Base-by-base conservation (phyloP, 129 eudicot species). In the Arctium minus region DNA sequence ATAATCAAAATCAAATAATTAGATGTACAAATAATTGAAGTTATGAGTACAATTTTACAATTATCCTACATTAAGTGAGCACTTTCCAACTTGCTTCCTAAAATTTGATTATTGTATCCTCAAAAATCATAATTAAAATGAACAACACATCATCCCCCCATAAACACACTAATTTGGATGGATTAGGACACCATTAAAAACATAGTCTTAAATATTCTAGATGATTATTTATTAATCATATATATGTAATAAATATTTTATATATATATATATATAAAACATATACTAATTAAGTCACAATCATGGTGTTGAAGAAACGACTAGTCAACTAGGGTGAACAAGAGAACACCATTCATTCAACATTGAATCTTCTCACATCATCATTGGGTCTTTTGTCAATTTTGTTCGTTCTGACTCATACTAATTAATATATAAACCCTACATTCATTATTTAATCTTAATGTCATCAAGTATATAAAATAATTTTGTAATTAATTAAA, bases 261-360 rank as follows among this genome's bases (percentile, higher is more conserved):
- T 7, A 1, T 44, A 44, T 35, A 44, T 8, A 1, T 35, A 35
- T 35, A 35, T 39, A 42, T 22, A n/a, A n/a, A n/a, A n/a, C n/a
- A 22, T 22, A 22, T 22, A 22, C 27, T 22, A 22, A 27, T 5
- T 18, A 67, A 8, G 71, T 67, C 71, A 67, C 71, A 29, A 70
- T 65, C 62, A 65, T 78, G 35, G 81, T 38, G 9, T 78, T 64
- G 29, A 78, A 68, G 6, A 1, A 27, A 29, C 27, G n/a, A 67
- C 13, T 46, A 79, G 82, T 79, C 82, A 79, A 79, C 62, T 68
- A 79, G 75, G 81, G 75, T 79, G 82, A 40, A 79, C 82, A 67
- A 27, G 15, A 7, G 40, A 73, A 72, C 76, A 72, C 76, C 76
- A 39, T 60, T 35, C 32, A 62, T 77, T 78, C 74, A 65, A 78